These are phyloP conservation scores for apple (Malus domestica) DNA, from an alignment of 306 rosid species.

Conservation along the genomic window ASM211411v1 NC_041800.1:27317733-27318232, in stretches of 20 bases:
- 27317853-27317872: not conserved
- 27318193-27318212: constrained; percentile 1
- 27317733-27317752: not conserved
- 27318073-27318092: constrained; percentile 8
- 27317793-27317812: not conserved
- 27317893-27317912: not conserved
- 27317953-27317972: not conserved
- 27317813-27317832: not conserved
- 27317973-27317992: not conserved
- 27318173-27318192: constrained; percentile 5
- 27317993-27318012: not conserved
- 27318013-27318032: not conserved
- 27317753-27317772: constrained; percentile 15
- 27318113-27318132: constrained; percentile 30
- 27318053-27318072: constrained; percentile 39
- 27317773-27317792: constrained; percentile 27
- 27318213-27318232: not conserved
- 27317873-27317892: not conserved
- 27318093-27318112: constrained; percentile 15
- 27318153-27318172: not conserved
- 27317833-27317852: constrained; percentile 5
- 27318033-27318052: constrained; percentile 3
- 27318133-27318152: constrained; percentile 24
- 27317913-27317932: constrained; percentile 15
- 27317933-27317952: not conserved